phyloP scores from a whole-genome alignment of 1,284 basidiomycete genomes.

The Fomitopsis pinicola region DNA sequence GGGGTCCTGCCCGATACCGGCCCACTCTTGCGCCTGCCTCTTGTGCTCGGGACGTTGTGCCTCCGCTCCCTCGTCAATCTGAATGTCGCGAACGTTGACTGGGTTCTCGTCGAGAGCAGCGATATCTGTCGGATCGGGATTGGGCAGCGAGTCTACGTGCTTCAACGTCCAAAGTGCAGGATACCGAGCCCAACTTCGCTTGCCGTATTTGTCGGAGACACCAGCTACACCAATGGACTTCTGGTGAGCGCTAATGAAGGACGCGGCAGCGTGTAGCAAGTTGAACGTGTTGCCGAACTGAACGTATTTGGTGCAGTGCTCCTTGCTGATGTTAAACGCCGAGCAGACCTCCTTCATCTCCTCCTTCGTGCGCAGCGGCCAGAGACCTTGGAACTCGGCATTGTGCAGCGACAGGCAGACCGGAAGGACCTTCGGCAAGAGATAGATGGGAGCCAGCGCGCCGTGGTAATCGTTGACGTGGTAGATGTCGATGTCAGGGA shows the following conservation, averaged over 20 bases:
- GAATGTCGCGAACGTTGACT: conserved; percentile 64
- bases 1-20: conserved; percentile 85
- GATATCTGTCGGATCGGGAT: conserved; percentile 91
- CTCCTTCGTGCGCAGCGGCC: conserved; percentile 92
- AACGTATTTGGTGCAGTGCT: conserved; percentile 91
- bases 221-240: conserved; percentile 91
- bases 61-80: conserved; percentile 80
- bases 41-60: conserved; percentile 85
- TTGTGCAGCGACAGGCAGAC: conserved; percentile 92
- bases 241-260: conserved; percentile 88
- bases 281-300: conserved; percentile 98
- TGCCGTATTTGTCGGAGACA: conserved; percentile 95
- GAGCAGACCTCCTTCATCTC: conserved; percentile 97
- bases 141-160: conserved; percentile 90
- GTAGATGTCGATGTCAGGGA: conserved; percentile 85
- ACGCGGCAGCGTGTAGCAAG: conserved; percentile 85
- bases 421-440: conserved; percentile 85
- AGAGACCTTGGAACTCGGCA: conserved; percentile 93
- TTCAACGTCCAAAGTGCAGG: conserved; percentile 93
- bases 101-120: conserved; percentile 84
- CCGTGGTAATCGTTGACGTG: conserved; percentile 92
- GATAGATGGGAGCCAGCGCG: conserved; percentile 83
- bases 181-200: conserved; percentile 92
- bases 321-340: conserved; percentile 94
- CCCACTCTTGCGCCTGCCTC: conserved; percentile 92